Percentiles rank a stretch among this genome's conserved stretches.
phyloP scores from a whole-genome alignment of 441 rosid genomes.

The Metrosideros polymorpha region DNA sequence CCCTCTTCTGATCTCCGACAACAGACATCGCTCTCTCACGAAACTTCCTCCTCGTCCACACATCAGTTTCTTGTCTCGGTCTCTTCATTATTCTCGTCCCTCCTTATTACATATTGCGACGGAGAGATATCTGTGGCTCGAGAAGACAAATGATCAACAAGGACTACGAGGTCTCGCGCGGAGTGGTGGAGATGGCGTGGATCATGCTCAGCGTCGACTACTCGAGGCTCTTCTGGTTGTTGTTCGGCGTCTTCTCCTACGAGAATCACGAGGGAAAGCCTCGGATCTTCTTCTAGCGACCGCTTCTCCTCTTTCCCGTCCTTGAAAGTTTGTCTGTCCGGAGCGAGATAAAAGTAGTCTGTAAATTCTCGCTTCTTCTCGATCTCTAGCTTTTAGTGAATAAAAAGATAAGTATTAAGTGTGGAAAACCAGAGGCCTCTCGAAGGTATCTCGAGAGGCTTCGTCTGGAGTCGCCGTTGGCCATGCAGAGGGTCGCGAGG shows the following conservation, averaged over 20 bases:
- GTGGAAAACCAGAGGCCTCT: neutral
- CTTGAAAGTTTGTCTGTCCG: neutral
- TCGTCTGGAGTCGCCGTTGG: neutral
- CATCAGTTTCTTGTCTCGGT: neutral
- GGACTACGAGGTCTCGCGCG: slow-evolving; percentile 37
- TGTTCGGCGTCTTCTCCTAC: slow-evolving; percentile 69
- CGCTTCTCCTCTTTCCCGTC: neutral
- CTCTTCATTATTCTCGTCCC: neutral
- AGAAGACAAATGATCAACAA: slow-evolving; percentile 48
- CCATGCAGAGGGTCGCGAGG: slow-evolving; percentile 29
- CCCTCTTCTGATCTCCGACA: neutral
- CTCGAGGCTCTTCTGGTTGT: slow-evolving; percentile 68
- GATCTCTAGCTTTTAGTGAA: neutral
- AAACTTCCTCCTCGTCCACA: neutral
- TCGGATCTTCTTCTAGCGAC: slow-evolving; percentile 52
- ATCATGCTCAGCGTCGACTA: slow-evolving; percentile 65
- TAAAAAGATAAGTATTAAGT: neutral
- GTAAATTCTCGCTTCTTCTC: neutral
- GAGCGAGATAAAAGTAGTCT: neutral
- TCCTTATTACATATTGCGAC: no score
- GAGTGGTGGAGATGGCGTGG: slow-evolving; percentile 56
- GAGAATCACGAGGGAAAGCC: slow-evolving; percentile 90
- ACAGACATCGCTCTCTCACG: no score
- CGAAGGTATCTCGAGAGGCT: neutral
- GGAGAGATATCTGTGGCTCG: neutral